Conservation (phyloP, 768 basidiomycete genomes). For the Lepiota brunneoincarnata region DNA sequence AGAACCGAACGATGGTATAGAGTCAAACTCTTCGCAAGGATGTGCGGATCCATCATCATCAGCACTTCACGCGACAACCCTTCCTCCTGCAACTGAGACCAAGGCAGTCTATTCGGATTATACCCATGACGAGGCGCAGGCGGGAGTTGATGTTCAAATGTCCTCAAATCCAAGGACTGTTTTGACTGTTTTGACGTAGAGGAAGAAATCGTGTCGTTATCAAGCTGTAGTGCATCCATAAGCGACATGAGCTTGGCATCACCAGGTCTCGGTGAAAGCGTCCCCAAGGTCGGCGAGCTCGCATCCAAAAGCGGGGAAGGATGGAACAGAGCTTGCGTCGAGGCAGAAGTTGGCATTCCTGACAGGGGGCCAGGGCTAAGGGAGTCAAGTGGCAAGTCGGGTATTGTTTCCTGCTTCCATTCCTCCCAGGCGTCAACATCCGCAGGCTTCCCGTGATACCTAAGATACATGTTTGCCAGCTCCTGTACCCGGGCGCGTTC, state of each 20-base stretch:
- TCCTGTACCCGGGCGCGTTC: constrained; percentile 49
- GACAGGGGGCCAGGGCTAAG: constrained; percentile 18
- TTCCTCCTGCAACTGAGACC: constrained; percentile 54
- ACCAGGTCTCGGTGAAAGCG: constrained; percentile 53
- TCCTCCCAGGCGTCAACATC: constrained; percentile 56
- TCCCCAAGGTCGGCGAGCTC: constrained; percentile 36
- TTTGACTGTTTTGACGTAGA: constrained; percentile 1
- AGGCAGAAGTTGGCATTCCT: constrained; percentile 40
- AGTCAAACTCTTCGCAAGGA: constrained; percentile 63
- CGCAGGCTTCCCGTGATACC: constrained; percentile 51
- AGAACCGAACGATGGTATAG: constrained; percentile 56
- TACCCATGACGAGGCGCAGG: constrained; percentile 8
- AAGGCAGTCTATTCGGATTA: constrained; percentile 33
- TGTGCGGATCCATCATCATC: constrained; percentile 55
- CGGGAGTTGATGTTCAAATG: constrained; percentile 22
- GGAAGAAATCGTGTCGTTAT: constrained; percentile 7
- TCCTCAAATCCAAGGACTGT: constrained; percentile 23
- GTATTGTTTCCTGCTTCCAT: constrained; percentile 52
- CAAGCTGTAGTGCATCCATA: constrained; percentile 36
- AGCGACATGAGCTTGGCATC: constrained; percentile 36
- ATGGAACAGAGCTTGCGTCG: constrained; percentile 51
- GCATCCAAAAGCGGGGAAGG: constrained; percentile 42
- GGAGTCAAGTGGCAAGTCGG: constrained; percentile 31
- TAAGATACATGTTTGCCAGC: constrained; percentile 65
- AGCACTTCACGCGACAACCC: constrained; percentile 70